Evolutionary conservation across 148 eudicot genomes (phyloP).

Genomic region (Chenopodium formosanum): DNA sequence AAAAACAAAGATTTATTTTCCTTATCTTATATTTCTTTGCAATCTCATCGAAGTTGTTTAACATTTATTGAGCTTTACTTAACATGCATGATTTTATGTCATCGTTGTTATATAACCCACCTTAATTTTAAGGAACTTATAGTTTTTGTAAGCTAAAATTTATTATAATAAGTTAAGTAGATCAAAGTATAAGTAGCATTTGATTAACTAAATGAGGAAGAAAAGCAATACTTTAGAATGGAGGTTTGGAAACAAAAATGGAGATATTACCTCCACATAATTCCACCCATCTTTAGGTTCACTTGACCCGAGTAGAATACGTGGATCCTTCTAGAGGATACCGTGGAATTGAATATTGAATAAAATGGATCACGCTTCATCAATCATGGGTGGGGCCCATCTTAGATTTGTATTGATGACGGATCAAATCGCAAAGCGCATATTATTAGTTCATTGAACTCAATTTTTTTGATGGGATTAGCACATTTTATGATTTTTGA

Average conservation of each 20-base stretch:
- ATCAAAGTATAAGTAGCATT: too few relatives aligned
- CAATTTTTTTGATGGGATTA: background rate
- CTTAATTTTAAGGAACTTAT: too few relatives aligned
- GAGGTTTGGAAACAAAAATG: too few relatives aligned
- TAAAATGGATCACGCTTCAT: background rate
- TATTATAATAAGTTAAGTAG: too few relatives aligned
- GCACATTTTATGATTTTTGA: background rate
- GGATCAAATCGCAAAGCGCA: background rate
- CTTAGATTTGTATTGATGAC: background rate
- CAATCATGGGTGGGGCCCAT: background rate
- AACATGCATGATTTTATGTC: too few relatives aligned
- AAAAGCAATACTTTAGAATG: background rate
- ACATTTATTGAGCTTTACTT: too few relatives aligned
- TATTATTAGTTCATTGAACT: background rate
- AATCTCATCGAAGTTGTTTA: too few relatives aligned
- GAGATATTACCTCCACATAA: background rate
- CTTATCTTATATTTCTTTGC: too few relatives aligned
- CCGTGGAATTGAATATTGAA: background rate
- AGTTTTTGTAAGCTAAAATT: too few relatives aligned
- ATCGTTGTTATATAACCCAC: too few relatives aligned
- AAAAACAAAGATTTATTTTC: too few relatives aligned
- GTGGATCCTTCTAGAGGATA: background rate
- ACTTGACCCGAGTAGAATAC: background rate
- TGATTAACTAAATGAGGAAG: background rate
- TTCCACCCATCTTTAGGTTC: background rate